Conservation (phyloP, 2,329 filamentous ascomycete species). For the Aspergillus ibericus region DNA sequence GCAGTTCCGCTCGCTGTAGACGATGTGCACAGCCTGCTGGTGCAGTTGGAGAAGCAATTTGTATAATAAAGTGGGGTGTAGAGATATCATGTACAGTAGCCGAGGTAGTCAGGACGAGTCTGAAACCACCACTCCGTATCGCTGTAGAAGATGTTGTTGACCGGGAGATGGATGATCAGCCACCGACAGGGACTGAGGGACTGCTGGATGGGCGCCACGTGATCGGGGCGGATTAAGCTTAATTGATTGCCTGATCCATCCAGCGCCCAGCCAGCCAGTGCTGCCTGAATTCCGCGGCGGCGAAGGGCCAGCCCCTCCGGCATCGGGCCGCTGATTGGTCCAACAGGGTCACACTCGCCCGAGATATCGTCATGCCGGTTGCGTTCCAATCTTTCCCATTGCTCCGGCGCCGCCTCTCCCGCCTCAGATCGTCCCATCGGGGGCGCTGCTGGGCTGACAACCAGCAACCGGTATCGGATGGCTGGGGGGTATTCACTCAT, state of each 20-base stretch:
- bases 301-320: not conserved
- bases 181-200: not conserved
- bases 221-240: conserved; percentile 6
- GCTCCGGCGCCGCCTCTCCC: not conserved
- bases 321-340: conserved; percentile 10
- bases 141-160: not conserved
- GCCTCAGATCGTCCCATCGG: not conserved
- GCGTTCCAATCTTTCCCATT: not conserved
- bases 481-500: too few relatives aligned
- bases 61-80: conserved; percentile 30
- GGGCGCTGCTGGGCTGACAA: too few relatives aligned
- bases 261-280: not conserved
- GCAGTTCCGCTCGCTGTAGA: conserved; percentile 39
- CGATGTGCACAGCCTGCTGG: conserved; percentile 38
- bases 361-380: conserved; percentile 6
- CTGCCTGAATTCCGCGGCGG: conserved; percentile 5
- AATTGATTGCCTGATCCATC: conserved; percentile 1
- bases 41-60: conserved; percentile 40
- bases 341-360: conserved; percentile 7
- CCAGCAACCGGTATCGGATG: too few relatives aligned
- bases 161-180: not conserved
- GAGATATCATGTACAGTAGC: conserved; percentile 1
- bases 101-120: too few relatives aligned
- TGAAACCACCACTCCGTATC: not conserved
- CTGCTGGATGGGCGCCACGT: not conserved